phyloP scores from a whole-genome alignment of 2,329 filamentous ascomycete genomes.

The Nectriaceae sp. region DNA sequence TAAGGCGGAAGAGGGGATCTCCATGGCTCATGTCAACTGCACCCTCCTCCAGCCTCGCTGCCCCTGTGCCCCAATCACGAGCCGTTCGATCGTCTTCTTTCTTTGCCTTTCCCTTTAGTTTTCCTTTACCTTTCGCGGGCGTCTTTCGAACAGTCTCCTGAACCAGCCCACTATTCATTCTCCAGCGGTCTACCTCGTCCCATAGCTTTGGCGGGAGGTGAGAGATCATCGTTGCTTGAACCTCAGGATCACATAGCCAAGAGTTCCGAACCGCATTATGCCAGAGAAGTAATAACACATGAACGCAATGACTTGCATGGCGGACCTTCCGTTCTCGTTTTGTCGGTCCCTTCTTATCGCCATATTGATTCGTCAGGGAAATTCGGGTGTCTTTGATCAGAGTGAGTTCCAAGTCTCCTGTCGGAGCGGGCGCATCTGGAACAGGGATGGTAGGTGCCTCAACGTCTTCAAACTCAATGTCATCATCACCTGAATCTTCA shows the following conservation, averaged over 20 bases:
- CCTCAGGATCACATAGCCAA: conserved; percentile 76
- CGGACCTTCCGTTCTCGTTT: conserved; percentile 83
- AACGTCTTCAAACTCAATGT: conserved; percentile 63
- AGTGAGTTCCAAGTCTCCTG: conserved; percentile 74
- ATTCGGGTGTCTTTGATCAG: conserved; percentile 61
- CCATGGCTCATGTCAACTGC: conserved; percentile 77
- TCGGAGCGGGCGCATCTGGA: conserved; percentile 49
- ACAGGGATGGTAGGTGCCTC: conserved; percentile 61
- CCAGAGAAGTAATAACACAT: conserved; percentile 85
- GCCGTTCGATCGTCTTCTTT: conserved; percentile 37
- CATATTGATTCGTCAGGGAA: conserved; percentile 61
- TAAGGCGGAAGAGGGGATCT: conserved; percentile 76
- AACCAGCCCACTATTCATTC: conserved; percentile 64
- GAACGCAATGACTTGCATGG: conserved; percentile 79
- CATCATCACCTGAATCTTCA: conserved; percentile 37
- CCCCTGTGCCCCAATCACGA: conserved; percentile 70
- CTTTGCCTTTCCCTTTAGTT: conserved; percentile 42
- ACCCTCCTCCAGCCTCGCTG: conserved; percentile 69
- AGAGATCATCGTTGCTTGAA: conserved; percentile 76
- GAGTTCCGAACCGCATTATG: conserved; percentile 85
- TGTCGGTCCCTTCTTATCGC: conserved; percentile 78
- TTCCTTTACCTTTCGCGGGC: conserved; percentile 26
- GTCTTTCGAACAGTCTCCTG: conserved; percentile 37
- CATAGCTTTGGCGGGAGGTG: conserved; percentile 69
- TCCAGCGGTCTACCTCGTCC: conserved; percentile 75